phyloP scores from a whole-genome alignment of 2,329 filamentous ascomycete species.

The Scedosporium dehoogii region DNA sequence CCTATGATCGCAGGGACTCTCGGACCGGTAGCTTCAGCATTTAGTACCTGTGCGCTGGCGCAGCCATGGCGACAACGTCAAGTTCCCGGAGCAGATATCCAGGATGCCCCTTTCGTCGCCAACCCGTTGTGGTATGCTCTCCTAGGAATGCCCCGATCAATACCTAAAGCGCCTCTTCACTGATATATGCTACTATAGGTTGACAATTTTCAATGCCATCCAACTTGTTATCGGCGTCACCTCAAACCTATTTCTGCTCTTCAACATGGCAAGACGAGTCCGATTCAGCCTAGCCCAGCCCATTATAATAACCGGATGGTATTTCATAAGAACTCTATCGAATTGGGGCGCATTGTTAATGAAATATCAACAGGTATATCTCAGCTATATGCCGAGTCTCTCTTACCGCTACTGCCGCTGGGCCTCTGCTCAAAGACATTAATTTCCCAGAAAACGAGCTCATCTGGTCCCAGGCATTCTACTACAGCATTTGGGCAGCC shows the following conservation, averaged over 20 bases:
- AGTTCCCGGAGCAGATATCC: too few relatives aligned
- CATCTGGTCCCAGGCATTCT: slow-evolving; percentile 71
- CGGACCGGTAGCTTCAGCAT: slow-evolving; percentile 77
- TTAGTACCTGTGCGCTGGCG: slow-evolving; percentile 79
- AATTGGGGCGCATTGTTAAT: too few relatives aligned
- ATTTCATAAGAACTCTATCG: too few relatives aligned
- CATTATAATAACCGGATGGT: slow-evolving; percentile 75
- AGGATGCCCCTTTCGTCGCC: too few relatives aligned
- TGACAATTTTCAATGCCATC: too few relatives aligned
- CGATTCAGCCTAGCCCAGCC: slow-evolving; percentile 77
- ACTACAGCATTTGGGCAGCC: slow-evolving; percentile 74
- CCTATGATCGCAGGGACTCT: slow-evolving; percentile 76
- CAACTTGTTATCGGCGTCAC: slow-evolving; percentile 62
- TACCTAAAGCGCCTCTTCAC: too few relatives aligned
- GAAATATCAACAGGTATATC: too few relatives aligned
- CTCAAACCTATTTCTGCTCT: slow-evolving; percentile 71
- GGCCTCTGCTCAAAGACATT: slow-evolving; percentile 44
- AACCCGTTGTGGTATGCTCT: too few relatives aligned
- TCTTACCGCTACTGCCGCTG: slow-evolving; percentile 55
- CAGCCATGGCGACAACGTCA: slow-evolving; percentile 69
- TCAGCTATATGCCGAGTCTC: slow-evolving; percentile 58
- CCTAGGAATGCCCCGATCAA: too few relatives aligned
- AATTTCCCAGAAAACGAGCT: slow-evolving; percentile 38
- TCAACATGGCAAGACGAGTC: slow-evolving; percentile 76
- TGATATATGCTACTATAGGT: too few relatives aligned